phyloP scores from a whole-genome alignment of 306 rosid genomes.

The Comarum palustre region DNA sequence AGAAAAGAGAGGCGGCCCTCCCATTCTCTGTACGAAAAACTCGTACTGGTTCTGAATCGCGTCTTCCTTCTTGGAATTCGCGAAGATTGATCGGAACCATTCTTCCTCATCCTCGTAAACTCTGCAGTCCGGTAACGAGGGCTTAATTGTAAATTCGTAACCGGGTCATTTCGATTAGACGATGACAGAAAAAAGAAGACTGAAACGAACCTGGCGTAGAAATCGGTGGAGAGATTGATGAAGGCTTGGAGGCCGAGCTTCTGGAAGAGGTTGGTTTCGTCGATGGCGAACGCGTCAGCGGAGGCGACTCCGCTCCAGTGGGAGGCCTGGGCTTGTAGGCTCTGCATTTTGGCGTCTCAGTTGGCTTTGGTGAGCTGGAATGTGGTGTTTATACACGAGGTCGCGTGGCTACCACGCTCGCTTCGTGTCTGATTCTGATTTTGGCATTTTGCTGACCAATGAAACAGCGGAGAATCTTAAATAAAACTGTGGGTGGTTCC shows the following conservation, averaged over 20 bases:
- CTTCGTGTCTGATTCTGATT: not conserved
- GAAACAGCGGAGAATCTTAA: not conserved
- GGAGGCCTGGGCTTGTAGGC: conserved; percentile 66
- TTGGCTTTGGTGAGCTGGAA: not conserved
- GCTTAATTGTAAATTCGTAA: not conserved
- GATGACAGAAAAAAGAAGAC: not conserved
- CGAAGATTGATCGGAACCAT: conserved; percentile 80
- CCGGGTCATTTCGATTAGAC: not conserved
- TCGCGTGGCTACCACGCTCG: conserved; percentile 38
- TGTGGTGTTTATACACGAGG: not conserved
- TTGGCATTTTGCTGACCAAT: not conserved
- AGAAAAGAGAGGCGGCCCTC: conserved; percentile 78
- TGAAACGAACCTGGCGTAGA: conserved; percentile 58
- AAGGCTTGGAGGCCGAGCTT: conserved; percentile 71
- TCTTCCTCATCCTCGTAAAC: conserved; percentile 76
- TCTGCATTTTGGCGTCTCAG: conserved; percentile 44
- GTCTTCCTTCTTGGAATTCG: conserved; percentile 53
- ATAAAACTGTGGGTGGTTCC: not conserved
- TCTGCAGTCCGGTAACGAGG: conserved; percentile 23
- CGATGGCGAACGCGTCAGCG: conserved; percentile 65
- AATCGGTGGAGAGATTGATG: conserved; percentile 70
- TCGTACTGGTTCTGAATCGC: conserved; percentile 86
- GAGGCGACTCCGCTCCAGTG: conserved; percentile 76
- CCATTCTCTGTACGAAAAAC: conserved; percentile 82
- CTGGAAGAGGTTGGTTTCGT: conserved; percentile 56